Base-by-base conservation (phyloP, 2,329 filamentous ascomycete species). In the Sclerotinia glacialis region DNA sequence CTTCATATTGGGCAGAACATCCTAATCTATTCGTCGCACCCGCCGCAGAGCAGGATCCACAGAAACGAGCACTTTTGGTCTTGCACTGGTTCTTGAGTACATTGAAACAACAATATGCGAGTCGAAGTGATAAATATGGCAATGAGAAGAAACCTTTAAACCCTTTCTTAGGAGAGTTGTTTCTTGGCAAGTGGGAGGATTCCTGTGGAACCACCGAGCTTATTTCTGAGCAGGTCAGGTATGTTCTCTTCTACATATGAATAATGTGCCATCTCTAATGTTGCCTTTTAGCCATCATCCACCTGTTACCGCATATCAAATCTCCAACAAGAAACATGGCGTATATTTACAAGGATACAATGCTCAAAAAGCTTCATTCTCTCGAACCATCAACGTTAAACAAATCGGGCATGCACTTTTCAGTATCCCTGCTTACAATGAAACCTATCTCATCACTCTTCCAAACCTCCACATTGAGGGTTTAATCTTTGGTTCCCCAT, bases 71-170 rank as follows among this genome's bases (percentile, higher is more conserved):
- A 26, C 80, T 96, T 71, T 83, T 94, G 44, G 94, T 98, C n/a
- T 82, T 97, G 73, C 96, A 94, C 79, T 98, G 94, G 94, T 98
- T 97, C 80, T 80, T 98, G 65, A 93, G 88, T 75, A 97, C 93
- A 4, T 83, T 98, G 63, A 96, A 95, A 81, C 92, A 96, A 79
- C 92, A 96, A 77, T 88, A 89, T 74, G 85, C 86, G 67, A 86
- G 83, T 74, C 83, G 85, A 67, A 96, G 91, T 76, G 93, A 97
- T 72, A 81, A 87, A 73, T 88, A 84, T 70, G 93, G 92, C 60
- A 95, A 92, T 75, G 94, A 97, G 83, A 98, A 98, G 87, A 99
- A 98, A 83, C 94, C 94, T 2, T 81, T 99, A 68, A 98, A 99
- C 76, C 95, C 95, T 0, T 98, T 99, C 80, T 80, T 99, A 46